These are phyloP conservation scores for Penicillium pulvis DNA, from an alignment of 495 filamentous ascomycete species.

Conservation along the genomic window DNA sequence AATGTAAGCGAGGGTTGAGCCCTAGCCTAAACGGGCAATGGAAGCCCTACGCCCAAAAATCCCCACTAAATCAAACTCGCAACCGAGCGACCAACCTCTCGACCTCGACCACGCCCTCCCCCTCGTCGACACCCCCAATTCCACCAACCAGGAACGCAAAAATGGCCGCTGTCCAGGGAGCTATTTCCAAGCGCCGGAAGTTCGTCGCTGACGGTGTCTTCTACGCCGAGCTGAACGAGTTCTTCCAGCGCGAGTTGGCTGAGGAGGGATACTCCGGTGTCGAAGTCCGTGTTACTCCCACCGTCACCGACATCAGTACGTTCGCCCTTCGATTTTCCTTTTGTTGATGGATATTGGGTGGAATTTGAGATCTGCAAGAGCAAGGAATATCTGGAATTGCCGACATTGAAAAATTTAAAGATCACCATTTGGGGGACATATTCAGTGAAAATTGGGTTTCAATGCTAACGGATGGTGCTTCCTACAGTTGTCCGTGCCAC, in stretches of 20 bases:
- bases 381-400: conserved; percentile 11
- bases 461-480: conserved; percentile 43
- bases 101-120: conserved; percentile 39
- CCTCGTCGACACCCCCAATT: conserved; percentile 40
- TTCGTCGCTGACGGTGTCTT: conserved; percentile 99
- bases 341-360: conserved; percentile 17
- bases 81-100: conserved; percentile 37
- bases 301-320: conserved; percentile 97
- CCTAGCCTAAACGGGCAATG: conserved; percentile 39
- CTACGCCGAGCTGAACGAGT: conserved; percentile 99
- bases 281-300: conserved; percentile 99
- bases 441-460: conserved; percentile 7
- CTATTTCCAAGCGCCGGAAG: conserved; percentile 97
- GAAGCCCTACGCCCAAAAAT: conserved; percentile 46
- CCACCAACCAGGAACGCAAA: conserved; percentile 47
- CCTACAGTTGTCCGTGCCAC: conserved; percentile 90
- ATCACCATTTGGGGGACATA: conserved; percentile 11
- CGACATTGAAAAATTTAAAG: conserved; percentile 20
- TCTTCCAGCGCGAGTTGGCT: conserved; percentile 99
- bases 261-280: conserved; percentile 99
- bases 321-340: conserved; percentile 28
- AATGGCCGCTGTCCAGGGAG: conserved; percentile 70
- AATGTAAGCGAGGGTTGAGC: conserved; percentile 48
- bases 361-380: conserved; percentile 15
- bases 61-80: conserved; percentile 48